phyloP scores from a whole-genome alignment of 2,329 filamentous ascomycete genomes.

The Pseudogymnoascus pannorum region DNA sequence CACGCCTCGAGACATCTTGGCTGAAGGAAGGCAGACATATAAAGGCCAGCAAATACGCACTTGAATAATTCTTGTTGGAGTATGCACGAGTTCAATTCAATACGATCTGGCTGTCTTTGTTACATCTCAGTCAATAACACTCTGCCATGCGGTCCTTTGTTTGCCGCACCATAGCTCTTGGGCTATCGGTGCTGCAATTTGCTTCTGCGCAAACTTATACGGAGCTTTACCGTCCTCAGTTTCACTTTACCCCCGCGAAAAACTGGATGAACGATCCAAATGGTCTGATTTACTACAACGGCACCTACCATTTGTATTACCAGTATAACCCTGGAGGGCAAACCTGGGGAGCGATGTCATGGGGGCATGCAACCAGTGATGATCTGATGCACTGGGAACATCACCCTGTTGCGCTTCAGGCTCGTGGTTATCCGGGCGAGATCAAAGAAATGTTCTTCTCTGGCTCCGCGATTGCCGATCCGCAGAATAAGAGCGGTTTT shows the following conservation, averaged over 20 bases:
- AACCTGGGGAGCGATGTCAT: no score
- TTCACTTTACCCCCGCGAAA: conserved; percentile 46
- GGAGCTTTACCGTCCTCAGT: conserved; percentile 11
- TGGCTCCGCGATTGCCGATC: no score
- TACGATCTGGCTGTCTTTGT: not conserved
- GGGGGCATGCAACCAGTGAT: conserved; percentile 48
- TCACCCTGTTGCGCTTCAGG: conserved; percentile 47
- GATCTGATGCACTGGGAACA: conserved; percentile 58
- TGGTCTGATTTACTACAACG: no score
- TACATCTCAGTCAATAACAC: not conserved
- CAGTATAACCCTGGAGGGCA: no score
- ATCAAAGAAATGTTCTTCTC: no score
- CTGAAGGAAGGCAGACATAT: not conserved
- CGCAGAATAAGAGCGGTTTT: no score
- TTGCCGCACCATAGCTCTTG: not conserved
- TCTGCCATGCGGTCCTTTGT: not conserved
- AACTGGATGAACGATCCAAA: conserved; percentile 52
- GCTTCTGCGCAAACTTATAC: not conserved
- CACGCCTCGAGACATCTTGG: not conserved
- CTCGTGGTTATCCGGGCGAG: conserved; percentile 28
- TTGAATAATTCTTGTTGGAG: not conserved
- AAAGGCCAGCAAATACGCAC: not conserved
- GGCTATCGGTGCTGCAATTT: not conserved
- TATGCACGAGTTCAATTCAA: not conserved
- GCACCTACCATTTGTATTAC: no score